Evolutionary conservation across 768 basidiomycete genomes (phyloP), one percentile per base, ranked within the genome.

Genomic region (Tremella yokohamensis): DNA sequence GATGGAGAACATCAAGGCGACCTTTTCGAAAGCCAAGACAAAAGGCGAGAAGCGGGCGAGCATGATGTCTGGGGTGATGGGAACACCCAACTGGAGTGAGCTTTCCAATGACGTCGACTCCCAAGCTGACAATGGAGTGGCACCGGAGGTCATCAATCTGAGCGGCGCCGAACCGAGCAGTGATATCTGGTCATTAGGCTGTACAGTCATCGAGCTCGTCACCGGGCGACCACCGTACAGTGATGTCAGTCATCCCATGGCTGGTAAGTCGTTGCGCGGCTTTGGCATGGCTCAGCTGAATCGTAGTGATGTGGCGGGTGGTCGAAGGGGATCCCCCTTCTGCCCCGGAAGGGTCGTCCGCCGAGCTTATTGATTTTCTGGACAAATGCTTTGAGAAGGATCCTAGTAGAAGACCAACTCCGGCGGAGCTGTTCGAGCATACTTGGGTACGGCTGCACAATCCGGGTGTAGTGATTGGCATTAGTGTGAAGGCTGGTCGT

Each of bases 91-190:
- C 70, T 99, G 94, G 94, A 98, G 81, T 82, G 58, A 64, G 80
- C 76, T 40, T 22, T 40, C 20, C 25, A 15, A 12, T 22, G 16
- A 51, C n/a, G 38, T 44, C 13, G 16, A 57, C 38, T 55, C 12
- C 37, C 39, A 59, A 37, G 57, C 38, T 40, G 1, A 3, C 37
- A 12, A 8, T 4, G 6, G 59, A 81, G 81, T 99, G 92, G 93
- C 93, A 11, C 94, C 94, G 1, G 94, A 99, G 77, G 89, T 97
- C 51, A 98, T 99, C 61, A 87, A 91, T 73, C 83, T 98, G 55
- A 88, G 91, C 74, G 93, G 93, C 2, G 89, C 94, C 8, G 87
- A 89, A 8, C 67, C 66, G 19, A 59, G 62, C 1, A 66, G 62
- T n/a, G 69, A 70, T 47, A 69, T 70, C 51, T 73, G 71, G 72